These are phyloP conservation scores for Orbilia blumenaviensis DNA, from an alignment of 2,329 filamentous ascomycete species.

Conservation along the genomic window DNA sequence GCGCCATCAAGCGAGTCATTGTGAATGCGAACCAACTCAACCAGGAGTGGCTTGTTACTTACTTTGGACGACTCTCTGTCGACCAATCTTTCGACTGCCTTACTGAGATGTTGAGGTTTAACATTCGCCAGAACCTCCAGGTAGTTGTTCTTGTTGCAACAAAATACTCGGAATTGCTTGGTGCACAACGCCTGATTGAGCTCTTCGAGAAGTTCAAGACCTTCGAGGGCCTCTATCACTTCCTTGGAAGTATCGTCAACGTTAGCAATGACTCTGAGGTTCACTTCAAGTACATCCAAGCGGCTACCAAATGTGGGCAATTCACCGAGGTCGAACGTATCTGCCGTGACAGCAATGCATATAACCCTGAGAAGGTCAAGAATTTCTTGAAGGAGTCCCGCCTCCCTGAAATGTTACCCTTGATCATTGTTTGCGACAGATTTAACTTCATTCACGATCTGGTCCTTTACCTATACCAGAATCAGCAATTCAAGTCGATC, in stretches of 20 bases:
- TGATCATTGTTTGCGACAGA: slow-evolving; percentile 99
- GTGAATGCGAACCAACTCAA: slow-evolving; percentile 82
- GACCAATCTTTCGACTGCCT: slow-evolving; percentile 94
- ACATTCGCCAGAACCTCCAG: slow-evolving; percentile 96
- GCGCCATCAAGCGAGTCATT: slow-evolving; percentile 86
- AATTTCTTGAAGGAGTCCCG: slow-evolving; percentile 98
- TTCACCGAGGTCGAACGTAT: slow-evolving; percentile 96
- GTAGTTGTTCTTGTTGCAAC: slow-evolving; percentile 94
- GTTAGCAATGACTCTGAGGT: slow-evolving; percentile 94
- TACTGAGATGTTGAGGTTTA: slow-evolving; percentile 93
- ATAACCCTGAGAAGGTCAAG: slow-evolving; percentile 95
- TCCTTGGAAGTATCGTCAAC: slow-evolving; percentile 97
- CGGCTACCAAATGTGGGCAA: slow-evolving; percentile 91
- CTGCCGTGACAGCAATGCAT: slow-evolving; percentile 89
- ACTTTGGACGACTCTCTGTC: slow-evolving; percentile 92
- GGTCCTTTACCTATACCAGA: slow-evolving; percentile 96
- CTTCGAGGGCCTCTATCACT: slow-evolving; percentile 96
- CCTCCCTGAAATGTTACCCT: slow-evolving; percentile 87
- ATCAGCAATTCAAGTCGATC: slow-evolving; percentile 98
- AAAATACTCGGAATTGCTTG: slow-evolving; percentile 96
- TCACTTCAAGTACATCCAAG: slow-evolving; percentile 99
- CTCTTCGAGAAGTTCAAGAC: slow-evolving; percentile 98
- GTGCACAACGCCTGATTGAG: slow-evolving; percentile 85
- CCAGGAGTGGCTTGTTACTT: slow-evolving; percentile 88
- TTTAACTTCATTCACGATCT: slow-evolving; percentile 99